These are phyloP conservation scores for Leersia perrieri DNA, from an alignment of 176 grass and related monocot species.

Conservation along the genomic window DNA sequence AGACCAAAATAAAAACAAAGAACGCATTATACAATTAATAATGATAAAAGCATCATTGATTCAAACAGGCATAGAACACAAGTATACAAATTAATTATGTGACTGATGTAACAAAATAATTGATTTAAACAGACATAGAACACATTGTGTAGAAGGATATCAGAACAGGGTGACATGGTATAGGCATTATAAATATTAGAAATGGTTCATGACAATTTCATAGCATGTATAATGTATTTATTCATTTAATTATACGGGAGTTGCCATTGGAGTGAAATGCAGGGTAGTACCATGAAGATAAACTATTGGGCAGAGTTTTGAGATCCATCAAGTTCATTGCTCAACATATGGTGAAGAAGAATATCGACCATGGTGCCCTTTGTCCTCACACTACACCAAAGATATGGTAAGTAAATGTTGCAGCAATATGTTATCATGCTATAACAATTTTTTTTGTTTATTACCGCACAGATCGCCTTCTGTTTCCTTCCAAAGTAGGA, in stretches of 20 bases:
- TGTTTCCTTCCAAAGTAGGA: conserved; percentile 26
- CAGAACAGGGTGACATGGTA: background rate
- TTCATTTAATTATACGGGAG: conserved; percentile 21
- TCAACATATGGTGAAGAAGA: conserved; percentile 94
- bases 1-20: background rate
- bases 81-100: background rate
- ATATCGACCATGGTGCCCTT: conserved; percentile 77
- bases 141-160: background rate
- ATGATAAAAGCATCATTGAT: background rate
- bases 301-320: conserved; percentile 44
- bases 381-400: conserved; percentile 47
- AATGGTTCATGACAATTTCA: background rate
- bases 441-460: conserved; percentile 24
- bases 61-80: background rate
- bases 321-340: conserved; percentile 64
- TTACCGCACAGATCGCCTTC: conserved; percentile 48
- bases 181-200: background rate
- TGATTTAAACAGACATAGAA: background rate
- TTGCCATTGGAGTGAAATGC: background rate
- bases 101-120: too few species aligned
- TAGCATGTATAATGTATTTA: background rate
- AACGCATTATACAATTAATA: background rate
- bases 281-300: conserved; percentile 32
- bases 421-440: conserved; percentile 3
- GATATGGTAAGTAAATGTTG: conserved; percentile 7